These are phyloP conservation scores for Globisporangium middletonii DNA, from an alignment of 352 stramenopile genomes.

Conservation along the genomic window DNA sequence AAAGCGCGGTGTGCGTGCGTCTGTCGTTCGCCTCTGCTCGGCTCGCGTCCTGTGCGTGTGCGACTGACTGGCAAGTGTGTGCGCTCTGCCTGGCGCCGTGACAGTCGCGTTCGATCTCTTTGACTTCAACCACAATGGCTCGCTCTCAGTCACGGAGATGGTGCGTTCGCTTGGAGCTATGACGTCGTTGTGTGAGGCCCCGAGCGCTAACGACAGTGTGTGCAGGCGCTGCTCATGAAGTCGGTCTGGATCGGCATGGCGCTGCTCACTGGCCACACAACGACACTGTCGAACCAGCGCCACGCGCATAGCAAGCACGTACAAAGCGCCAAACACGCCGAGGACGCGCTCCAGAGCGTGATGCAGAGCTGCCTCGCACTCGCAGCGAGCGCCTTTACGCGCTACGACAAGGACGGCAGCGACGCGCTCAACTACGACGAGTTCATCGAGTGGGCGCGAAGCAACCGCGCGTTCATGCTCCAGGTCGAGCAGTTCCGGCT, in stretches of 20 bases:
- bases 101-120: slow-evolving; percentile 71
- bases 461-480: slow-evolving; percentile 82
- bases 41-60: not conserved
- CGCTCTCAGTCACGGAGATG: slow-evolving; percentile 64
- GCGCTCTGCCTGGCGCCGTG: not conserved
- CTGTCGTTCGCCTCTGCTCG: not conserved
- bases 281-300: not conserved
- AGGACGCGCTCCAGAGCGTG: slow-evolving; percentile 15
- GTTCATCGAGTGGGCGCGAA: slow-evolving; percentile 80
- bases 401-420: slow-evolving; percentile 36
- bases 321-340: not conserved
- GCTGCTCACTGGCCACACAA: slow-evolving; percentile 38
- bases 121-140: slow-evolving; percentile 78
- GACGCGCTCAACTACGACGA: slow-evolving; percentile 61
- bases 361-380: slow-evolving; percentile 46
- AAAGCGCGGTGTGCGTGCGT: slow-evolving; percentile 57
- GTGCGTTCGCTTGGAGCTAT: slow-evolving; percentile 15
- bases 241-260: slow-evolving; percentile 70
- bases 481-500: slow-evolving; percentile 74
- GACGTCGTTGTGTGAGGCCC: not conserved
- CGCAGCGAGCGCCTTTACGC: slow-evolving; percentile 48
- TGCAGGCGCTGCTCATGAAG: slow-evolving; percentile 72
- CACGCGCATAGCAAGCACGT: slow-evolving; percentile 4
- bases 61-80: not conserved
- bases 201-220: not conserved